Evolutionary conservation across 2,329 filamentous ascomycete species (phyloP).

Genomic region (Cadophora sp.): DNA sequence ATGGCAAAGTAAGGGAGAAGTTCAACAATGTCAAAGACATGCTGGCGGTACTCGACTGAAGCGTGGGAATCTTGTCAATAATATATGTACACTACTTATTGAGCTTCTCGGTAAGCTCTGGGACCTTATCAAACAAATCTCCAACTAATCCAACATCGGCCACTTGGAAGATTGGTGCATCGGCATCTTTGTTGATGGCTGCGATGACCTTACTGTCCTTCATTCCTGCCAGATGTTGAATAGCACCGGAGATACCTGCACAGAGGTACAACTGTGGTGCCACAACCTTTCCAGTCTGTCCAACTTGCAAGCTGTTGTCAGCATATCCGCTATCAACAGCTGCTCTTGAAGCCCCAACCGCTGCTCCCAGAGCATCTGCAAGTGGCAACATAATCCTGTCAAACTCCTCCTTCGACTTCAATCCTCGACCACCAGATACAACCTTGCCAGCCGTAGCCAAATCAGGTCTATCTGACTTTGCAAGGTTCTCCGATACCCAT

Average conservation of each 20-base stretch:
- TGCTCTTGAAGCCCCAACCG: constrained; percentile 91
- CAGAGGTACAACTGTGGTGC: constrained; percentile 95
- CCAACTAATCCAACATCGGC: constrained; percentile 95
- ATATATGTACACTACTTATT: constrained; percentile 50
- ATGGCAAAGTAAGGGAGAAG: constrained; percentile 81
- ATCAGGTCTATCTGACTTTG: constrained; percentile 93
- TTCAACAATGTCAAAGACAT: constrained; percentile 65
- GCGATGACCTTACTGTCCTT: constrained; percentile 99
- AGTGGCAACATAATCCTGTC: constrained; percentile 91
- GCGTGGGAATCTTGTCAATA: constrained; percentile 32
- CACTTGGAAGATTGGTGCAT: constrained; percentile 98
- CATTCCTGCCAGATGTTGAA: constrained; percentile 98
- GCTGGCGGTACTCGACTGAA: constrained; percentile 57
- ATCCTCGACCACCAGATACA: constrained; percentile 89
- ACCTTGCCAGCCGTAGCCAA: constrained; percentile 88
- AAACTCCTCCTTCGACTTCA: constrained; percentile 99
- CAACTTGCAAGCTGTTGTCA: constrained; percentile 97
- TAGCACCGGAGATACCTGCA: constrained; percentile 94
- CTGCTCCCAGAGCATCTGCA: constrained; percentile 91
- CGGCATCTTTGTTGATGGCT: constrained; percentile 96
- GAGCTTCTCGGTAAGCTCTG: constrained; percentile 94
- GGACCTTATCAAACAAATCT: constrained; percentile 94
- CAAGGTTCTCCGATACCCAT: constrained; percentile 93
- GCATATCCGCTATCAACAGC: constrained; percentile 97
- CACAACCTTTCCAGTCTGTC: constrained; percentile 98